Conservation (phyloP, 768 basidiomycete genomes). For the Mycena sanguinolenta region DNA sequence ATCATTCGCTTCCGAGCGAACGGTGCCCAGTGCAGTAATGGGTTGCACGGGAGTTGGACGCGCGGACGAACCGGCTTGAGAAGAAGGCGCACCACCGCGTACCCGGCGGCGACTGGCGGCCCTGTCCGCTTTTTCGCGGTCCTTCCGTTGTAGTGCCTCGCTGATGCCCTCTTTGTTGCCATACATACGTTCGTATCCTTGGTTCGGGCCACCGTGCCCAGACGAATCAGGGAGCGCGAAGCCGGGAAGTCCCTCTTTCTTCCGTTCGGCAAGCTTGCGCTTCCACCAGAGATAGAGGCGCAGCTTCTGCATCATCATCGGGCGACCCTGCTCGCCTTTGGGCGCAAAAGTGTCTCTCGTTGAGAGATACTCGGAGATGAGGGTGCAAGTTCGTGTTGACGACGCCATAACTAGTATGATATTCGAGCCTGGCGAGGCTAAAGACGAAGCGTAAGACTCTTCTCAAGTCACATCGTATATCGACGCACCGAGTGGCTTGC, state of each 20-base stretch:
- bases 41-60: constrained; percentile 23
- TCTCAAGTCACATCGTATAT: background rate
- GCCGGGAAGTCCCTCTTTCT: constrained; percentile 49
- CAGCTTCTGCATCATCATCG: constrained; percentile 86
- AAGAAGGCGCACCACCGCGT: constrained; percentile 75
- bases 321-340: constrained; percentile 73
- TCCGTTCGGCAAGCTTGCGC: constrained; percentile 58
- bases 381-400: constrained; percentile 78
- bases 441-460: background rate
- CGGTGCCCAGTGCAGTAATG: constrained; percentile 46
- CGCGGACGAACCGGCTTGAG: constrained; percentile 35
- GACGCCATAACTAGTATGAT: constrained; percentile 91
- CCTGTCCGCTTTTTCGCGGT: constrained; percentile 70
- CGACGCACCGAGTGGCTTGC: constrained; percentile 39
- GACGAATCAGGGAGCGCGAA: constrained; percentile 43
- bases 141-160: constrained; percentile 85
- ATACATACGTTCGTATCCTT: constrained; percentile 43
- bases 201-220: constrained; percentile 34
- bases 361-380: constrained; percentile 85
- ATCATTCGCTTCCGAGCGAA: constrained; percentile 62
- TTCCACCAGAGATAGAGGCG: constrained; percentile 88
- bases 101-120: constrained; percentile 77
- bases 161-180: constrained; percentile 61
- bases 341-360: constrained; percentile 69
- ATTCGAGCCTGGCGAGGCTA: constrained; percentile 70